phyloP scores from a whole-genome alignment of 208 protist genomes.

The Eutreptiella sp. region DNA sequence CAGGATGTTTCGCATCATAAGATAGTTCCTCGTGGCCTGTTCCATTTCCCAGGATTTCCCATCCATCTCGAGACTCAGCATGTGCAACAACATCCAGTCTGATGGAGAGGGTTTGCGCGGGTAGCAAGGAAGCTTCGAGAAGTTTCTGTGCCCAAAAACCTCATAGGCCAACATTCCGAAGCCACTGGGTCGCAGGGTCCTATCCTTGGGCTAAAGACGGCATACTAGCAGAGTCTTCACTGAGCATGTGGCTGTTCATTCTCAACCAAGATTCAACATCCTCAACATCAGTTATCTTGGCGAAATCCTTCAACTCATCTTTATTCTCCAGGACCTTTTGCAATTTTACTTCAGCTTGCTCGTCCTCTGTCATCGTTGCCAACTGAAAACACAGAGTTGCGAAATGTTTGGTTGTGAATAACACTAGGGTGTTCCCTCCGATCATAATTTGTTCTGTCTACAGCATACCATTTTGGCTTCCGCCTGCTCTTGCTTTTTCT shows the following conservation, averaged over 20 bases:
- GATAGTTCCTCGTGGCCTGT: constrained; percentile 16
- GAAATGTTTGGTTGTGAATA: not conserved
- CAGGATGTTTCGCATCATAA: constrained; percentile 29
- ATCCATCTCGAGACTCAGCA: constrained; percentile 29
- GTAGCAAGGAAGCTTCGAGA: constrained; percentile 21
- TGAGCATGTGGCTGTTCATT: no score
- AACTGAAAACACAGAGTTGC: constrained; percentile 18
- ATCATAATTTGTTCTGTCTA: constrained; percentile 11
- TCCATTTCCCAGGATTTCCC: constrained; percentile 29
- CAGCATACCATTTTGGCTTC: not conserved
- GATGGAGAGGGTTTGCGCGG: constrained; percentile 23
- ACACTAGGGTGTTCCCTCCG: constrained; percentile 21
- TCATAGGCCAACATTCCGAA: constrained; percentile 8
- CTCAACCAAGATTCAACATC: no score
- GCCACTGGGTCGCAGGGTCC: not conserved
- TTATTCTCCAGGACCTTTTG: constrained; percentile 10
- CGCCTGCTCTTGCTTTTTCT: not conserved
- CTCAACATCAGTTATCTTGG: no score
- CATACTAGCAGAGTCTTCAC: no score
- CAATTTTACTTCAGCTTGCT: no score
- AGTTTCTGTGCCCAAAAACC: not conserved
- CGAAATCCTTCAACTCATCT: no score
- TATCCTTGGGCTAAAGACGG: no score
- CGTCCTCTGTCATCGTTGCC: no score
- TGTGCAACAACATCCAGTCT: constrained; percentile 32